A percentile compares a stretch with the other conserved stretches of the same genome.
Evolutionary conservation across 2,329 filamentous ascomycete species (phyloP).

Genomic region (Xylariales sp.): DNA sequence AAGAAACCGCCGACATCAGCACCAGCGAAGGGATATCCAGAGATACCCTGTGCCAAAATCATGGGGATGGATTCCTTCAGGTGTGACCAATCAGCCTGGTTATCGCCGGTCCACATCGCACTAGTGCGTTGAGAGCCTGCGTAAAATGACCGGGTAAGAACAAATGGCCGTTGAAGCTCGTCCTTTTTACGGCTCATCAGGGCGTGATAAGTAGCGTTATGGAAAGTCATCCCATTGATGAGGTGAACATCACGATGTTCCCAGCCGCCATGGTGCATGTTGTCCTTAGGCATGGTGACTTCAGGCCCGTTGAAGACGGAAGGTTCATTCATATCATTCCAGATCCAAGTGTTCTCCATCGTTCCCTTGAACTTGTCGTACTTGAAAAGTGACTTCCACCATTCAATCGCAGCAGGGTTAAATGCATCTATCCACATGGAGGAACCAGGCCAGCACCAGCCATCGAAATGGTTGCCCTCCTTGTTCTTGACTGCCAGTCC

Average conservation of each 20-base stretch:
- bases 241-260: conserved; percentile 98
- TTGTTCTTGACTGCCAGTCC: conserved; percentile 86
- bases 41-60: conserved; percentile 87
- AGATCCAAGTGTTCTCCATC: conserved; percentile 82
- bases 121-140: conserved; percentile 84
- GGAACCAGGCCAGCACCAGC: conserved; percentile 98
- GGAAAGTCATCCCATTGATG: conserved; percentile 88
- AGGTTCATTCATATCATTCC: conserved; percentile 99
- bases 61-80: conserved; percentile 88
- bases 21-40: conserved; percentile 89
- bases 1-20: conserved; percentile 98
- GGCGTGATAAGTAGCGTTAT: conserved; percentile 89
- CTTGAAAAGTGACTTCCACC: conserved; percentile 88
- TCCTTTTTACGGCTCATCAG: conserved; percentile 81
- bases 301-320: conserved; percentile 98
- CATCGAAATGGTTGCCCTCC: conserved; percentile 82
- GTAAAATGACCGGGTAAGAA: conserved; percentile 89
- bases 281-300: conserved; percentile 98
- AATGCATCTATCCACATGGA: conserved; percentile 97
- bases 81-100: conserved; percentile 89
- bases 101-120: conserved; percentile 99
- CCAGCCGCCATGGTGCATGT: conserved; percentile 86
- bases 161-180: conserved; percentile 80
- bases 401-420: conserved; percentile 83
- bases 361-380: conserved; percentile 87